These are phyloP conservation scores for Nidula microcarpa DNA, from an alignment of 768 basidiomycete genomes.

Conservation along the genomic window DNA sequence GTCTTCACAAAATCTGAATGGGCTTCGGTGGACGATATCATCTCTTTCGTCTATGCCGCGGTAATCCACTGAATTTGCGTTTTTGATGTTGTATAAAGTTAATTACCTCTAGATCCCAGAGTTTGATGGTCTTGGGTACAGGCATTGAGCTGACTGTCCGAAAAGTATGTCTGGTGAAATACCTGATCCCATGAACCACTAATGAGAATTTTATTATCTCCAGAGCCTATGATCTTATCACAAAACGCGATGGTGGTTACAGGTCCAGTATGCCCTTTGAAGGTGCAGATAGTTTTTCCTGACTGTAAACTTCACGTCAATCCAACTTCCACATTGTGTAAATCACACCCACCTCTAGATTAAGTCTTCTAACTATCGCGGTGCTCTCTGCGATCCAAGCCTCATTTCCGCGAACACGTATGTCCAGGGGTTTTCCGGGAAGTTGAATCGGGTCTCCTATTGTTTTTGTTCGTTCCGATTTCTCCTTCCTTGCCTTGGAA, in stretches of 20 bases:
- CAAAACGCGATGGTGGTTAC: conserved; percentile 80
- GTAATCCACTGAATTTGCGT: too few species aligned
- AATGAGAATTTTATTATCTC: conserved; percentile 55
- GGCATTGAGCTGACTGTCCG: conserved; percentile 4
- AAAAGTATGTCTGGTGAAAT: background rate
- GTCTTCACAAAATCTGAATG: conserved; percentile 93
- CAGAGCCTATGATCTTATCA: conserved; percentile 33
- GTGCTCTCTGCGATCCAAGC: conserved; percentile 93
- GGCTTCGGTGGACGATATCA: conserved; percentile 68
- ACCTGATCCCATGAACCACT: conserved; percentile 95
- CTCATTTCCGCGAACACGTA: conserved; percentile 58
- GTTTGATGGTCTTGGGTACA: conserved; percentile 64
- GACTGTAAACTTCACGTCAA: too few species aligned
- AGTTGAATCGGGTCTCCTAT: conserved; percentile 81
- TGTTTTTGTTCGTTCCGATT: conserved; percentile 65
- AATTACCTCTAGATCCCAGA: conserved; percentile 80
- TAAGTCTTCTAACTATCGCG: conserved; percentile 65
- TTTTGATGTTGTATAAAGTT: too few species aligned
- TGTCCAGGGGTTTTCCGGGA: conserved; percentile 67
- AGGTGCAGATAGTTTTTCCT: conserved; percentile 73
- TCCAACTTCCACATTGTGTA: too few species aligned
- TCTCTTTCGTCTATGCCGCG: conserved; percentile 55
- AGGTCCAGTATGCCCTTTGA: conserved; percentile 84
- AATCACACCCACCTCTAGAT: conserved; percentile 71
- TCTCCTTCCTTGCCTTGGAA: conserved; percentile 70